Evolutionary conservation across 768 basidiomycete genomes (phyloP).

Genomic region (Clitopilus passeckerianus): DNA sequence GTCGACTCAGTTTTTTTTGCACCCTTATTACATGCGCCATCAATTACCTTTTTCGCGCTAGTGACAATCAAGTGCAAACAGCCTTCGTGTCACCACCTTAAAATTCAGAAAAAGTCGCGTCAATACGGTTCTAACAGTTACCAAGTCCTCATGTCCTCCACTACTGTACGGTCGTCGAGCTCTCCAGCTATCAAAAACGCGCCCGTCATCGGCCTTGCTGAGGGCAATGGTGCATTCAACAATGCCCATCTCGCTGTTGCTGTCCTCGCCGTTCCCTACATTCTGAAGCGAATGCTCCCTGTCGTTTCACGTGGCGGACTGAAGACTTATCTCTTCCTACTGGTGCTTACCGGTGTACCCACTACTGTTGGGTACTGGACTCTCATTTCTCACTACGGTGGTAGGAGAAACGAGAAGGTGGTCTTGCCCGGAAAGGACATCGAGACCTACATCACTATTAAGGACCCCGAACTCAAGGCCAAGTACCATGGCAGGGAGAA

Average conservation of each 20-base stretch:
- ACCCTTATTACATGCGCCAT: background rate
- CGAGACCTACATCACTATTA: slow-evolving; percentile 87
- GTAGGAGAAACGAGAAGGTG: slow-evolving; percentile 82
- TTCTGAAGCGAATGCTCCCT: slow-evolving; percentile 79
- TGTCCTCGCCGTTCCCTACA: slow-evolving; percentile 76
- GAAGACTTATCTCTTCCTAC: slow-evolving; percentile 80
- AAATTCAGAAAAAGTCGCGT: background rate
- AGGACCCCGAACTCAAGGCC: slow-evolving; percentile 74
- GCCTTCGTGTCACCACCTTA: background rate
- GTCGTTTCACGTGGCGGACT: slow-evolving; percentile 80
- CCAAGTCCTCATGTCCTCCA: slow-evolving; percentile 27
- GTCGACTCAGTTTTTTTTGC: slow-evolving; percentile 5
- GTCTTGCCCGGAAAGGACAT: slow-evolving; percentile 79
- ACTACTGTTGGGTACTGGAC: slow-evolving; percentile 87
- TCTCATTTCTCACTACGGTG: slow-evolving; percentile 76
- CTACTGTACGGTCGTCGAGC: slow-evolving; percentile 56
- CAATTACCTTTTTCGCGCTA: background rate
- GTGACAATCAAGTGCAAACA: background rate
- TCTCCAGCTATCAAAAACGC: slow-evolving; percentile 82
- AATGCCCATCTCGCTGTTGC: slow-evolving; percentile 75
- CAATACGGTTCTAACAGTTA: background rate
- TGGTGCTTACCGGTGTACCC: slow-evolving; percentile 70
- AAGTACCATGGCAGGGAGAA: slow-evolving; percentile 82
- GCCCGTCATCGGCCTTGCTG: slow-evolving; percentile 74
- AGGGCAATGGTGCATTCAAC: slow-evolving; percentile 82